Base-by-base conservation (phyloP, 2,329 filamentous ascomycete species). In the Sporothrix protearum region DNA sequence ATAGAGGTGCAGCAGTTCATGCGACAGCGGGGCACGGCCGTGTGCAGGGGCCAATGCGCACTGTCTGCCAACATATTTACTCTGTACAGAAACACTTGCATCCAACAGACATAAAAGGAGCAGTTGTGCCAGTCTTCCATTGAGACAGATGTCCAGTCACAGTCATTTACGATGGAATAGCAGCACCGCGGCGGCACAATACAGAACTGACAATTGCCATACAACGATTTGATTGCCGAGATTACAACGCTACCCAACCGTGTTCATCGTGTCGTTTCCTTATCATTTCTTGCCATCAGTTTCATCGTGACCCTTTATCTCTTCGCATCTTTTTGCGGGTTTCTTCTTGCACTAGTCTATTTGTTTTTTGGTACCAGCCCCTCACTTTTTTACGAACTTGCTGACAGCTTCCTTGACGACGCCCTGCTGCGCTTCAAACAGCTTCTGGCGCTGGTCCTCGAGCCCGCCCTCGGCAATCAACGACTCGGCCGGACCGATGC, bases 401-500 rank as follows among this genome's bases (percentile, higher is more conserved):
- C 64, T 33, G 9, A 79, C 6, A 0, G 55, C 28, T 0, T 2
- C 57, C 74, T 77, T 78, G 22, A 77, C 14, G 0, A 10, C 14
- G 0, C 9, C 67, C n/a, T 78, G 75, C 53, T 75, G 75, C 73
- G 74, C 55, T 69, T 76, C 53, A 69, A 77, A 79, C 28, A 77
- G 28, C 72, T 73, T 76, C 68, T 75, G 72, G 39, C 78, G 73
- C 72, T 77, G 73, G 63, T 75, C 73, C 73, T 79, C 77, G 42
- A 78, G 76, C 1, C 77, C 77, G 33, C 74, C 76, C 9, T 75
- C 72, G 6, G 71, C 73, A 14, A 78, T 59, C 71, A 76, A 76
- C 10, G 73, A 68, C 70, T 77, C 73, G 5, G 74, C 76, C 1
- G 68, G 75, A 4, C 77, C 82, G 12, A 84, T 76, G 47, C 81